Evolutionary conservation across 768 basidiomycete species (phyloP).

Genomic region (Mycena filopes): DNA sequence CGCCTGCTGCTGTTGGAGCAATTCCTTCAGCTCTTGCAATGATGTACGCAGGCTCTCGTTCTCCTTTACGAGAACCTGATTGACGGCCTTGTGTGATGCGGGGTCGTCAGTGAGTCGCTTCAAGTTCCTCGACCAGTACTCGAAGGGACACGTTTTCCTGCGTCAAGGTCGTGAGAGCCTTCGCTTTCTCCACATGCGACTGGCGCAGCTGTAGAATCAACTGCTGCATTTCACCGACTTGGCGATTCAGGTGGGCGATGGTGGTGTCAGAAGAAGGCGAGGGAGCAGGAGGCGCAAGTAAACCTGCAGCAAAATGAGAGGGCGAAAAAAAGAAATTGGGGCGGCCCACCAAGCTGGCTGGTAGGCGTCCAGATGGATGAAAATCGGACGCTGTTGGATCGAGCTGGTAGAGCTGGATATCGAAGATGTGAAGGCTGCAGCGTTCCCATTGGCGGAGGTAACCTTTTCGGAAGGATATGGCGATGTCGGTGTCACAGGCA

Average conservation of each 20-base stretch:
- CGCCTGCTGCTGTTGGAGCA: slow-evolving; percentile 20
- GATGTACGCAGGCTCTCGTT: slow-evolving; percentile 28
- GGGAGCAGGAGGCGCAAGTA: background rate
- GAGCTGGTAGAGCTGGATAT: slow-evolving; percentile 22
- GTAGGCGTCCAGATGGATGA: slow-evolving; percentile 17
- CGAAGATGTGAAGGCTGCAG: slow-evolving; percentile 3
- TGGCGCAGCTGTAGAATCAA: slow-evolving; percentile 22
- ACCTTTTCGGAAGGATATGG: slow-evolving; percentile 6
- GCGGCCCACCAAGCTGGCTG: background rate
- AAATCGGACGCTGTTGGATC: slow-evolving; percentile 16
- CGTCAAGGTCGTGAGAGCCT: slow-evolving; percentile 11
- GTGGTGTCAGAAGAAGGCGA: slow-evolving; percentile 4
- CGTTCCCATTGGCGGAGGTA: no score
- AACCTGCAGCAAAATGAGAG: background rate
- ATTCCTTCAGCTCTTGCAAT: slow-evolving; percentile 9
- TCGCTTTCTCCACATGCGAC: slow-evolving; percentile 21
- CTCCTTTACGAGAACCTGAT: slow-evolving; percentile 24
- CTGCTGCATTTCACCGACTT: slow-evolving; percentile 21
- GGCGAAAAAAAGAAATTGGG: background rate
- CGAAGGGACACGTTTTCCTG: slow-evolving; percentile 32
- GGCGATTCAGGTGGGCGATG: slow-evolving; percentile 14
- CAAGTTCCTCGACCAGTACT: slow-evolving; percentile 28
- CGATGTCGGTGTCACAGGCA: no score
- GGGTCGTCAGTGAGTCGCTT: slow-evolving; percentile 17
- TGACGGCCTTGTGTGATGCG: slow-evolving; percentile 16